These are phyloP conservation scores for Triticum turgidum DNA, from an alignment of 176 grass and related monocot genomes.

Conservation along the genomic window DNA sequence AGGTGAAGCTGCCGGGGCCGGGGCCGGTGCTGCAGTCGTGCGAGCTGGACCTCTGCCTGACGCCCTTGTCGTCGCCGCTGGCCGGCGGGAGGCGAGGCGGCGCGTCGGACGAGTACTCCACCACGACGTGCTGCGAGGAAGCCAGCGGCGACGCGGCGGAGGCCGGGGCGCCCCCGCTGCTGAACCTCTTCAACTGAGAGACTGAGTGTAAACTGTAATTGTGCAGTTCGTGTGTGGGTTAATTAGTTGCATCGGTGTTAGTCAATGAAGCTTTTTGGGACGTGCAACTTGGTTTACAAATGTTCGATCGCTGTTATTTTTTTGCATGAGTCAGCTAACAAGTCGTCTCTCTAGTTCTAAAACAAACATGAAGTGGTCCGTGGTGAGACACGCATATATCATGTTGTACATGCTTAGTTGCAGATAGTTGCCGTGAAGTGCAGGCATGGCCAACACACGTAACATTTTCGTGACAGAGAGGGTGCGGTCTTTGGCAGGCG, in stretches of 20 bases:
- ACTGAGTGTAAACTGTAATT: conserved; percentile 18
- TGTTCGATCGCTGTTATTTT: background rate
- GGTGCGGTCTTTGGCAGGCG: no score
- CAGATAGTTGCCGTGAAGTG: no score
- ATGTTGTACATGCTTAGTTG: background rate
- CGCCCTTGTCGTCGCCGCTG: conserved; percentile 26
- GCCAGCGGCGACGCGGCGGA: background rate
- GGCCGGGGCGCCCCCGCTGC: conserved; percentile 33
- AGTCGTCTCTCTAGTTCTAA: background rate
- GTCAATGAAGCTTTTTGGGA: conserved; percentile 4
- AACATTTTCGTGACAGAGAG: no score
- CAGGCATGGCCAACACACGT: no score
- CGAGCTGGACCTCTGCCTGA: conserved; percentile 71
- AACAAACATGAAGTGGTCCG: background rate
- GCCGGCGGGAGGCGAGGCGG: conserved; percentile 2
- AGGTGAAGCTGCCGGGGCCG: background rate
- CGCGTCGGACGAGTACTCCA: conserved; percentile 63
- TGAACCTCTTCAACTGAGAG: conserved; percentile 57
- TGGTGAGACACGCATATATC: background rate
- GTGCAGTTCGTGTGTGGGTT: background rate
- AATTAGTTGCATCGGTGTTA: conserved; percentile 30
- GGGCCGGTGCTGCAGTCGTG: conserved; percentile 25
- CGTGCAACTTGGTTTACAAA: conserved; percentile 21
- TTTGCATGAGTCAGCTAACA: background rate
- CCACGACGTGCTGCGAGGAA: conserved; percentile 58